A percentile compares a stretch with the other conserved stretches of the same genome.
phyloP scores from a whole-genome alignment of 1,139 yeast species.

The Pichia sp. region DNA sequence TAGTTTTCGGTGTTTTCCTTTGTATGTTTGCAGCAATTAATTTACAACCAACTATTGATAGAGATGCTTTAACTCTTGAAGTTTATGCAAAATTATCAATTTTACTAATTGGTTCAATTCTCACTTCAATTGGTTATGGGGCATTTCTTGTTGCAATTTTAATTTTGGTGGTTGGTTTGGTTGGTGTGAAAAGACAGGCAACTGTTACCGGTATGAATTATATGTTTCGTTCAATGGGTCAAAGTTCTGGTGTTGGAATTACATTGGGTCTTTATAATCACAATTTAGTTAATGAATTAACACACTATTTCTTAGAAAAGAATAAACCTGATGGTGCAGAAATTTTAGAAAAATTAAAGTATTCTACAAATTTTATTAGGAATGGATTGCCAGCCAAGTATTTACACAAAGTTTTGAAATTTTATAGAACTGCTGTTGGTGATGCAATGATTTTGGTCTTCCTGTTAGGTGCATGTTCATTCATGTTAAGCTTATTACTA shows the following conservation, averaged over 20 bases:
- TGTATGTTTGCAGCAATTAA: slow-evolving; percentile 17
- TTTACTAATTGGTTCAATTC: slow-evolving; percentile 33
- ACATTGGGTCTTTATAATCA: slow-evolving; percentile 35
- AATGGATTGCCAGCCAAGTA: slow-evolving; percentile 27
- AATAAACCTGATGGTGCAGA: slow-evolving; percentile 28
- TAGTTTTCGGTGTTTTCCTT: slow-evolving; percentile 25
- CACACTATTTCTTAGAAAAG: slow-evolving; percentile 25
- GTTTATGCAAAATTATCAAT: slow-evolving; percentile 24
- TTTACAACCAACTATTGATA: slow-evolving; percentile 21
- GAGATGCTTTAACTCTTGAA: slow-evolving; percentile 13
- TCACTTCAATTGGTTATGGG: slow-evolving; percentile 40
- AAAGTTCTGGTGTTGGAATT: slow-evolving; percentile 41
- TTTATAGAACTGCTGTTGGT: slow-evolving; percentile 24
- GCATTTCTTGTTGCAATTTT: slow-evolving; percentile 37
- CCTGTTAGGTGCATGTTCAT: slow-evolving; percentile 18
- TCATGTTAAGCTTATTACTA: slow-evolving; percentile 20
- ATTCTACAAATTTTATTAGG: slow-evolving; percentile 33
- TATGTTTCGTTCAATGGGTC: slow-evolving; percentile 42
- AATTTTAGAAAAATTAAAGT: slow-evolving; percentile 26
- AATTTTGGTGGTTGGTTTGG: slow-evolving; percentile 38
- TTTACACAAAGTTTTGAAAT: slow-evolving; percentile 23
- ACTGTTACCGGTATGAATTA: slow-evolving; percentile 39
- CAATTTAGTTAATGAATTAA: slow-evolving; percentile 26
- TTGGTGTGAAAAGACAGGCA: slow-evolving; percentile 35
- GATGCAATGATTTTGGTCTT: slow-evolving; percentile 23